Evolutionary conservation across 345 rosid species (phyloP).

Genomic region (Pelargonium nanum): DNA sequence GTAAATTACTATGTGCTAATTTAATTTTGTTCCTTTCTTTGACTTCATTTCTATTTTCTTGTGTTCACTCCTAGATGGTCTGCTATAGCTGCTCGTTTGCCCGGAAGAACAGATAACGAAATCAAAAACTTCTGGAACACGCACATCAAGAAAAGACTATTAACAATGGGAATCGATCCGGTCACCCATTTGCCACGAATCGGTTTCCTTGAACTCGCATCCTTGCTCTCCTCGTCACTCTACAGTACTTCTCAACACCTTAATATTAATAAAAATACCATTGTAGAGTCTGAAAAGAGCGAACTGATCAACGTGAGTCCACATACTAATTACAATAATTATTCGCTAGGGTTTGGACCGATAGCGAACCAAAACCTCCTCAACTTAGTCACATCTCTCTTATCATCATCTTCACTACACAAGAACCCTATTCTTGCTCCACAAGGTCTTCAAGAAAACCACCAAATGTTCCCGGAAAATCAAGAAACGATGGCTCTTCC

Average conservation of each 20-base stretch:
- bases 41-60: neutral
- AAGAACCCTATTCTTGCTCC: too few relatives aligned
- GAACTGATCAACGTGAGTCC: too few relatives aligned
- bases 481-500: too few relatives aligned
- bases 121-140: slow-evolving; percentile 97
- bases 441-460: too few relatives aligned
- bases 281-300: too few relatives aligned
- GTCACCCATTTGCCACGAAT: slow-evolving; percentile 83
- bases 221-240: slow-evolving; percentile 42
- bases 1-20: too few relatives aligned
- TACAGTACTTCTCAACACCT: slow-evolving; percentile 31
- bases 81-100: slow-evolving; percentile 94
- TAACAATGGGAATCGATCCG: slow-evolving; percentile 80
- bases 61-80: slow-evolving; percentile 68
- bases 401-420: too few relatives aligned
- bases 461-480: too few relatives aligned
- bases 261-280: too few relatives aligned
- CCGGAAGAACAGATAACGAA: slow-evolving; percentile 94
- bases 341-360: slow-evolving; percentile 20
- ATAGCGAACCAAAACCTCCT: slow-evolving; percentile 40
- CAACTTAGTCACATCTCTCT: slow-evolving; percentile 29
- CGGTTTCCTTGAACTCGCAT: slow-evolving; percentile 63
- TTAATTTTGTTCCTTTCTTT: too few relatives aligned
- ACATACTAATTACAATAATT: too few relatives aligned
- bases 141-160: slow-evolving; percentile 72